Evolutionary conservation across 2,329 filamentous ascomycete species (phyloP).

Genomic region (Fonsecaea monophora): DNA sequence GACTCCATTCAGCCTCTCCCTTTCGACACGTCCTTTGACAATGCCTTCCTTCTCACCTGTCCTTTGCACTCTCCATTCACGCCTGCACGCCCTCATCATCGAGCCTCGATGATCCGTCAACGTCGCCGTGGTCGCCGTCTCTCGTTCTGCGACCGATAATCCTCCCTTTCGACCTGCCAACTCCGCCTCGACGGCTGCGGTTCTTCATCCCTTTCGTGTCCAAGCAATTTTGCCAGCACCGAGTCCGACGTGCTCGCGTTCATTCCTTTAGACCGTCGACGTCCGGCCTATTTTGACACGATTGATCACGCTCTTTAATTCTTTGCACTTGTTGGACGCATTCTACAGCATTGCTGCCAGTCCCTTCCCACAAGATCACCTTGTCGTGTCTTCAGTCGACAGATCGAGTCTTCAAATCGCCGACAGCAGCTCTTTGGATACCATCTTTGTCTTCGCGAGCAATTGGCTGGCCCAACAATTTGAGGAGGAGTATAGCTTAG

Average conservation of each 20-base stretch:
- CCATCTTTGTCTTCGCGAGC: conserved; percentile 30
- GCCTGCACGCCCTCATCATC: conserved; percentile 29
- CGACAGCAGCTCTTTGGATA: conserved; percentile 15
- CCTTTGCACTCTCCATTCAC: conserved; percentile 17
- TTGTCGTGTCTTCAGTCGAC: background rate
- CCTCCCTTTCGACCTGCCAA: conserved; percentile 35
- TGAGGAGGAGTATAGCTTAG: conserved; percentile 19
- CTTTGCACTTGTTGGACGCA: conserved; percentile 16
- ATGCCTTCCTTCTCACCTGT: conserved; percentile 26
- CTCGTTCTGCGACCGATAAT: conserved; percentile 41
- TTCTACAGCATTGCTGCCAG: background rate
- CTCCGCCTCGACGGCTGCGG: conserved; percentile 23
- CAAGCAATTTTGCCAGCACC: conserved; percentile 36
- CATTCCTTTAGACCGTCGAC: conserved; percentile 31
- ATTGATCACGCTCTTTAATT: conserved; percentile 30
- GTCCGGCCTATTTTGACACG: conserved; percentile 22
- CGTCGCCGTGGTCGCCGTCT: conserved; percentile 42
- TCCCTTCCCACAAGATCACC: background rate
- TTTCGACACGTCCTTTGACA: conserved; percentile 17
- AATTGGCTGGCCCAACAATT: conserved; percentile 37
- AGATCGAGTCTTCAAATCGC: background rate
- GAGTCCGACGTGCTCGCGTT: conserved; percentile 35
- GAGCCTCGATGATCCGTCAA: conserved; percentile 41
- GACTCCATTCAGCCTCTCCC: conserved; percentile 18
- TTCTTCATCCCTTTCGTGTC: conserved; percentile 25